Evolutionary conservation across 371 early-diverging fungal species (phyloP), one percentile per base, ranked within the genome.

Genomic region (Lichtheimia hyalospora): DNA sequence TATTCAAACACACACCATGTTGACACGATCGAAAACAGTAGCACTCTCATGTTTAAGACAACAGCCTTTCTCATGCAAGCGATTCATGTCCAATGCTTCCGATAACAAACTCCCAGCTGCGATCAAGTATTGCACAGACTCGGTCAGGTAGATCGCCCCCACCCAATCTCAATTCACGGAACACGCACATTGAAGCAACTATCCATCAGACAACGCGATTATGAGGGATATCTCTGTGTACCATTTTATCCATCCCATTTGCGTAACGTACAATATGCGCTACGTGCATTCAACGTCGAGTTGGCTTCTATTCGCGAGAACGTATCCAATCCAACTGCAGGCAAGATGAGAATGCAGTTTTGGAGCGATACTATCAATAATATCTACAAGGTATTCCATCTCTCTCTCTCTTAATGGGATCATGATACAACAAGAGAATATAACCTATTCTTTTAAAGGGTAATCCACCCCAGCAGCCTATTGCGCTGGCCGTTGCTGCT

Each of bases 241-340:
- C 76, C 91, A n/a, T 92, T 95, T 61, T 82, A 84, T 50, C 92
- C 94, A 13, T 40, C 68, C 1, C 62, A 70, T 3, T 63, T 84
- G n/a, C 87, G 91, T 28, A 69, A 82, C 40, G 74, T 86, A 7
- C 80, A 82, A 41, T 92, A 86, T 77, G 95, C 91, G 0, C 65
- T 97, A 24, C 81, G 93, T 27, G 95, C 96, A 1, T 89, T 97
- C 73, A 93, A 94, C 67, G 79, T 92, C 40, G 97, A 97, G 69
- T 72, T 92, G 20, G 91, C 94, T 6, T 79, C 79, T 57, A 82
- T 94, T 59, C 84, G 92, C 27, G 92, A 93, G 39, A 79, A 68
- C 39, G 90, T 92, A 0, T 82, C 83, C 20, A 86, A 90, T 60
- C 66, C 82, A 4, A 73, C 81, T 4, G 83, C 93, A 61, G 95